Evolutionary conservation across 257 asterid species (phyloP), one percentile per base, ranked within the genome.

Genomic region (Leonotis leonurus): DNA sequence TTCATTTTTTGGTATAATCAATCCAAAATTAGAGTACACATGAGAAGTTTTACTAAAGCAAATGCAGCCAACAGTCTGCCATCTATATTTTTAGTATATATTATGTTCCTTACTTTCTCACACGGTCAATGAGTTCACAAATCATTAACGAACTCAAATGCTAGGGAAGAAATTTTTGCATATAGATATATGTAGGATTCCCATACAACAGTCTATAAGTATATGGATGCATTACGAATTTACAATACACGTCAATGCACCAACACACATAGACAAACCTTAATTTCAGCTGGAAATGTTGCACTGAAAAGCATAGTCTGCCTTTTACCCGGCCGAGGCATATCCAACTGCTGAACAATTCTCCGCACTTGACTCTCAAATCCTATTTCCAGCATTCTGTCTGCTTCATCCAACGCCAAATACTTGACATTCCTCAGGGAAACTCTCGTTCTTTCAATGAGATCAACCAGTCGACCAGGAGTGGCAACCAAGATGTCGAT

Each of bases 371-470:
- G 88, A 36, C 74, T 86, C 69, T 87, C 95, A 30, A 87, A 84
- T n/a, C 95, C 95, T 93, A 87, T 87, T 48, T 87, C 93, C 70
- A 87, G 64, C 95, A 87, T 87, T 55, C 95, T 41, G 13, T 87
- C 95, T 18, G 93, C 95, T 70, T 87, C 95, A 13, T 87, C 95
- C 55, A 87, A 62, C 22, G 93, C 77, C 78, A 87, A 77, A 62
- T 80, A 84, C 60, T 80, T 84, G 9, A 87, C 74, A 48, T 70
- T 75, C 54, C 43, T 67, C 4, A 87, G 74, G 11, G 86, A 82
- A 51, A 87, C 82, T 50, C 40, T 82, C 27, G 51, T 26, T 55
- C 86, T 71, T 69, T 85, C 96, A 1, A 87, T 79, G 83, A 87
- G 55, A 56, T 87, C 96, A 6, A 82, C 85, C 57, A 87, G 75